Evolutionary conservation across 805 yeast species (phyloP).

Genomic region (Geotrichum ghanense): DNA sequence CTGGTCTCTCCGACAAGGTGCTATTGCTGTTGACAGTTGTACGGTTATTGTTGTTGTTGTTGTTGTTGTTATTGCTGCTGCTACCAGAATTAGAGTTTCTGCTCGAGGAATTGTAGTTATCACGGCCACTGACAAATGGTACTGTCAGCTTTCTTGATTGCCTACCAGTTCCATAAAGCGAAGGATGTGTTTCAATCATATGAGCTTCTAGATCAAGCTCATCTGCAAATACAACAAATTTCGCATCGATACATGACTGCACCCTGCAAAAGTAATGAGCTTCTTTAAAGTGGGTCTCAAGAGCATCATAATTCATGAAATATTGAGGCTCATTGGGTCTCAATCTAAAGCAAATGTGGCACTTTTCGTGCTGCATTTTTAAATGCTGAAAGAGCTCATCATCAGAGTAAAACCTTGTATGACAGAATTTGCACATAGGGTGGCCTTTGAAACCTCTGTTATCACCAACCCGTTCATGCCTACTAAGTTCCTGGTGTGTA

Average conservation of each 20-base stretch:
- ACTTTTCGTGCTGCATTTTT: slow-evolving; percentile 74
- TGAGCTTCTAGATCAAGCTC: slow-evolving; percentile 82
- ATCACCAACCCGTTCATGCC: slow-evolving; percentile 69
- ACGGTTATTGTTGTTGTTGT: neutral
- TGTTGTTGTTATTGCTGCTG: slow-evolving; percentile 5
- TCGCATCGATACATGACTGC: slow-evolving; percentile 70
- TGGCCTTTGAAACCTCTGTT: slow-evolving; percentile 71
- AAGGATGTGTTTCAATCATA: slow-evolving; percentile 71
- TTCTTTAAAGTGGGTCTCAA: slow-evolving; percentile 61
- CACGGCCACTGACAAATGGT: slow-evolving; percentile 12
- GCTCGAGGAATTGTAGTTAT: slow-evolving; percentile 24
- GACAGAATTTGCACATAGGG: slow-evolving; percentile 78
- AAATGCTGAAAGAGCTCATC: slow-evolving; percentile 80
- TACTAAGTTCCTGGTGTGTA: slow-evolving; percentile 47
- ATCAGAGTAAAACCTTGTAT: slow-evolving; percentile 69
- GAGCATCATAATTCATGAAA: slow-evolving; percentile 62
- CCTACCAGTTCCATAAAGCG: slow-evolving; percentile 35
- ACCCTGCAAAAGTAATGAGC: slow-evolving; percentile 73
- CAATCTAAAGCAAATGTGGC: slow-evolving; percentile 70
- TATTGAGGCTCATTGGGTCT: slow-evolving; percentile 43
- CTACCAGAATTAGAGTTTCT: slow-evolving; percentile 49
- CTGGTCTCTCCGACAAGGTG: neutral
- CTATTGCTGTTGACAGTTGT: no score
- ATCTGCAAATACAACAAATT: slow-evolving; percentile 84
- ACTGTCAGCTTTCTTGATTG: slow-evolving; percentile 14